Evolutionary conservation across 352 stramenopile genomes (phyloP), one percentile per base, ranked within the genome.

Genomic region (Globisporangium rhizosaccharum): DNA sequence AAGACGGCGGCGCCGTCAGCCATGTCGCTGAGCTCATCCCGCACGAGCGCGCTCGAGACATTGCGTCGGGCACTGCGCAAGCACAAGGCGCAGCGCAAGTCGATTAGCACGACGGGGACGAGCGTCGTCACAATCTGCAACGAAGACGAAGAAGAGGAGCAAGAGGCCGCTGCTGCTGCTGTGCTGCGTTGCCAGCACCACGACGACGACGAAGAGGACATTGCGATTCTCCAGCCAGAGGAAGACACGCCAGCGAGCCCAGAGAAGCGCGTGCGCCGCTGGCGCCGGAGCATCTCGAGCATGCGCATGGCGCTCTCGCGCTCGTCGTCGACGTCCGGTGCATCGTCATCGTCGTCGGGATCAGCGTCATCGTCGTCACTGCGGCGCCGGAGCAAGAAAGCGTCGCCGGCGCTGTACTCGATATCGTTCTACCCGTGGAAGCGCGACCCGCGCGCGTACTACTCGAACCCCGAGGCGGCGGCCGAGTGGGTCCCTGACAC

Each of bases 381-480:
- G 17, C 44, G 44, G 10, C 44, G 44, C 18, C 44, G 18, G 23
- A 39, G 15, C 25, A 61, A 62, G 39, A 72, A 67, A n/a, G 48
- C 65, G 7, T 55, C 71, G 26, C 71, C 63, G 37, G 69, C 65
- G 54, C 79, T 87, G 71, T 87, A 80, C 62, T 89, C 79, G 6
- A 87, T 89, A 56, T 82, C 79, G 54, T 89, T 89, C 53, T 87
- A 83, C 59, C 79, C 79, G 56, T 89, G 79, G 79, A 89, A 86
- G 53, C 84, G 84, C 75, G 79, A 89, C 46, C 56, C 79, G 11
- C 66, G 68, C 36, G 71, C 71, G 14, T 89, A 89, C 56, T 89
- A 89, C 67, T 89, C 79, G 12, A 68, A 82, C 39, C 79, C 79
- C 17, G 75, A 82, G 62, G 79, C 79, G 9, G 79, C 79, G n/a